A percentile compares a stretch with the other conserved stretches of the same genome.
Evolutionary conservation across 805 yeast species (phyloP).

Genomic region (Suhomyces canberraensis): DNA sequence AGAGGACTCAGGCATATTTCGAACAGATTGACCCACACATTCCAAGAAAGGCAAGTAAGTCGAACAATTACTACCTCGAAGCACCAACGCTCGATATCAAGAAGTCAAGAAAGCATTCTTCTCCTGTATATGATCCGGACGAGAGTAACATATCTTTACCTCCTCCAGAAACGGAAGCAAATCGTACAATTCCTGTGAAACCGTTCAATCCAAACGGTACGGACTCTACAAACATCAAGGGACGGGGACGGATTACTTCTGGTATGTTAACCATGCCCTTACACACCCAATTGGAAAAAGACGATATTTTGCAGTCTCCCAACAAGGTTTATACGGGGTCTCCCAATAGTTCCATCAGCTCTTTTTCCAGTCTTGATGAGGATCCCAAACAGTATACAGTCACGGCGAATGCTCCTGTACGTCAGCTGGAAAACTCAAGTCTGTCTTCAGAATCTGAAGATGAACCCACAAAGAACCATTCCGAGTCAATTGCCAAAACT

Average conservation of each 20-base stretch:
- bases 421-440: too few species aligned
- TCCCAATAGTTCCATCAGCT: neutral
- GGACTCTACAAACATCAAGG: conserved; percentile 1
- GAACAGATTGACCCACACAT: conserved; percentile 21
- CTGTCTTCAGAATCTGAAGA: too few species aligned
- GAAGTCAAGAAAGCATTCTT: neutral
- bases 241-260: conserved; percentile 29
- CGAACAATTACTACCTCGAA: conserved; percentile 1
- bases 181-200: conserved; percentile 31
- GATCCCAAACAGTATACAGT: neutral
- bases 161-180: conserved; percentile 28
- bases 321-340: neutral
- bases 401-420: too few species aligned
- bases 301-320: conserved; percentile 10
- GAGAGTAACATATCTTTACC: conserved; percentile 28
- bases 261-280: conserved; percentile 40
- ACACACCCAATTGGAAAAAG: conserved; percentile 25
- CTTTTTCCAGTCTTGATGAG: neutral
- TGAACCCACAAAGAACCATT: too few species aligned
- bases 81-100: conserved; percentile 4
- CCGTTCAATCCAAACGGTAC: conserved; percentile 5
- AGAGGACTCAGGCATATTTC: conserved; percentile 21
- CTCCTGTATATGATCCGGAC: conserved; percentile 11
- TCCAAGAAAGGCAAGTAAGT: conserved; percentile 16
- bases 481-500: too few species aligned